Base-by-base conservation (phyloP, 345 rosid species). In the Ceriops decandra region DNA sequence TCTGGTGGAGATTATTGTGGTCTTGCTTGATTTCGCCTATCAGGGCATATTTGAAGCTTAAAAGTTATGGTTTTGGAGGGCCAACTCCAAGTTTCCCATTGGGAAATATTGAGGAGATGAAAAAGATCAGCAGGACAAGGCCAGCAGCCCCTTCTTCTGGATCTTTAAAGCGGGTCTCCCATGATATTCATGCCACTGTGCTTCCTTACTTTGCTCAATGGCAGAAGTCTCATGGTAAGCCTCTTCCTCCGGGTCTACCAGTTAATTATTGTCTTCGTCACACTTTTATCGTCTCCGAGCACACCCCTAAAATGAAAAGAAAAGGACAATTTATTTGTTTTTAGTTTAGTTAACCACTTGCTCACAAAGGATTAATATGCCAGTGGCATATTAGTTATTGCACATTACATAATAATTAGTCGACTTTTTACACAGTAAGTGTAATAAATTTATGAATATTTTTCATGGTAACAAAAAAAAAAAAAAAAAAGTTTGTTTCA, bases 41-140 rank as follows among this genome's bases (percentile, higher is more conserved):
- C 31, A 74, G 63, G 60, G 83, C 88, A 28, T 81, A 76, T 63
- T 76, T 63, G 58, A 88, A 84, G 87, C 82, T 91, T 60, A 79
- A 61, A 73, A 82, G 57, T 28, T 84, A 82, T 57, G 98, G 99
- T 38, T 88, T 95, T 53, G 20, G 38, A 20, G 99, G 97, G 58
- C 99, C 99, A 60, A 28, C 82, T 22, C 99, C 99, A 1, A 67
- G 67, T 26, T 95, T 95, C 52, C 99, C 99, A 53, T 60, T 91
- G 1, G 99, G 98, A 51, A 95, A 95, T 69, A 75, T 88, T 33
- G 62, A 36, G 52, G 95, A 95, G 63, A 95, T 91, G 85, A 85
- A 68, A 68, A 89, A 64, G 68, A 77, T 74, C 53, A 64, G 59
- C 63, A 54, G 24, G 62, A 21, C 64, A 16, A 42, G 2, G 69